These are phyloP conservation scores for Canavalia ensiformis DNA, from an alignment of 306 rosid genomes.

Conservation along the genomic window DNA sequence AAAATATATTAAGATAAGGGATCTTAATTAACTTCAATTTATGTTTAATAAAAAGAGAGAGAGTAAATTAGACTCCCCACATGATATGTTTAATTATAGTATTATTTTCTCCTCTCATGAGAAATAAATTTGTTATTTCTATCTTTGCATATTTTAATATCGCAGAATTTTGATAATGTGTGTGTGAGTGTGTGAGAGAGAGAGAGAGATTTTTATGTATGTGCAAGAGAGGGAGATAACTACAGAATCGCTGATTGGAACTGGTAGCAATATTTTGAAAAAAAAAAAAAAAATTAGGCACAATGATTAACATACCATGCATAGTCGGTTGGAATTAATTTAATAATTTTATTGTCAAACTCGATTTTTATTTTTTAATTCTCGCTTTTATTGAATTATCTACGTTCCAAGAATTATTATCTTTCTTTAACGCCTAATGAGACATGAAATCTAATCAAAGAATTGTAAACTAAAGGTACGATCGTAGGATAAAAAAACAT, in stretches of 20 bases:
- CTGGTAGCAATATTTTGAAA: neutral
- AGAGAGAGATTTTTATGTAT: no score
- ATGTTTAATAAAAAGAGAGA: no score
- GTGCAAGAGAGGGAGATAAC: neutral
- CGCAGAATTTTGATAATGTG: no score
- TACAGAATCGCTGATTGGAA: neutral
- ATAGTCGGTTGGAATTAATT: neutral
- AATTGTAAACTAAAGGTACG: neutral
- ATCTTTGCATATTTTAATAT: no score
- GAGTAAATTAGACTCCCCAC: no score
- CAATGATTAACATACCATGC: neutral
- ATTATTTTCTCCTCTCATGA: no score
- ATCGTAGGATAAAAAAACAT: neutral
- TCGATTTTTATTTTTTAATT: neutral
- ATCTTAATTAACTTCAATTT: no score
- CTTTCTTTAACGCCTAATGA: neutral
- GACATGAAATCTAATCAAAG: neutral
- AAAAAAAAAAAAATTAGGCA: neutral
- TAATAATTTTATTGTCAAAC: neutral
- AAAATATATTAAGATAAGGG: no score
- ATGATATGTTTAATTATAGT: no score
- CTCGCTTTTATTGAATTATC: slow-evolving; percentile 17
- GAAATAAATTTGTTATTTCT: no score
- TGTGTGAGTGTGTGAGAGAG: no score
- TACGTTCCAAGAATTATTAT: neutral